Base-by-base conservation (phyloP, 1,284 basidiomycete genomes). In the Cutaneotrichosporon dermatis region DNA sequence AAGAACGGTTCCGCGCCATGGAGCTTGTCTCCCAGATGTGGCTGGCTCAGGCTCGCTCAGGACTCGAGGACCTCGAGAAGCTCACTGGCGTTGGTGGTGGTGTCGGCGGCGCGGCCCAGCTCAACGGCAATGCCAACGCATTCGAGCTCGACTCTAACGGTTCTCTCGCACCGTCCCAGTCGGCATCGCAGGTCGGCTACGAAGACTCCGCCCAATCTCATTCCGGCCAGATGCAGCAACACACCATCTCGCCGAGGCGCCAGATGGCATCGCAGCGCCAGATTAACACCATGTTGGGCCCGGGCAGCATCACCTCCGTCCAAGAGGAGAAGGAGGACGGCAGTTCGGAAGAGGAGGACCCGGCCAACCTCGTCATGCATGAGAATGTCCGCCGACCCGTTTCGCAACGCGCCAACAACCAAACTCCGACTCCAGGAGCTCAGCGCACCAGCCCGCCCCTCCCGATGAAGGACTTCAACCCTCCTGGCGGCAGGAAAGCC, bases 141-240 rank as follows among this genome's bases (percentile, higher is more conserved):
- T 79, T 64, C 60, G 77, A 79, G 65, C 64, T 77, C 52, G 75
- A 79, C 61, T 79, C 77, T 25, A 79, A 79, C 65, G 74, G 71
- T n/a, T 79, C 77, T 1, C 62, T 79, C n/a, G 76, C 76, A 1
- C 77, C 77, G 1, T 79, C 76, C 0, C 76, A 79, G 65, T 79
- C 77, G 12, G 77, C 77, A 3, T 79, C 77, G 4, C 74, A 78
- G 60, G 68, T 73, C 13, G 74, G 72, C 13, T 73, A 72, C 54
- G 71, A 73, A 35, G 74, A 76, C 50, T 49, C 51, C 11, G 54
- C 51, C 39, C 15, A 33, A 15, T 39, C 45, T 25, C 51, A 42
- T 37, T 33, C 36, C 16, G 16, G 44, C 25, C 44, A 33, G 33
- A 25, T 25, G 25, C 25, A 25, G 25, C 25, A 25, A 25, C 25